Evolutionary conservation across 352 stramenopile genomes (phyloP).

Genomic region (Pythium plurisporium): DNA sequence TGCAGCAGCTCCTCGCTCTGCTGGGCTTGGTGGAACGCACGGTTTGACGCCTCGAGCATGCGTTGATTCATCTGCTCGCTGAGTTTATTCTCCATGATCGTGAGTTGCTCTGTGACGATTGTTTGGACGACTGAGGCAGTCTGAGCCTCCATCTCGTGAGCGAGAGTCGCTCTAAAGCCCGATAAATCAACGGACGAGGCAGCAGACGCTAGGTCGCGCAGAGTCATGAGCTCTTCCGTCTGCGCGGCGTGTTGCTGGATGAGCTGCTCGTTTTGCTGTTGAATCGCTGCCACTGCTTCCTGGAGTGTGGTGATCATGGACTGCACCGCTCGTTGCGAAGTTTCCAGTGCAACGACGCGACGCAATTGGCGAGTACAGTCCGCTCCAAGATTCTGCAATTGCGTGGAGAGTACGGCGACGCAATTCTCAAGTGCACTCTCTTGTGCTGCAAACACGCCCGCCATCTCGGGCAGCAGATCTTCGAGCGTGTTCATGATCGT

Average conservation of each 20-base stretch:
- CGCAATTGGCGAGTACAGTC: constrained; percentile 31
- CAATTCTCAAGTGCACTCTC: constrained; percentile 53
- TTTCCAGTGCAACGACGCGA: constrained; percentile 35
- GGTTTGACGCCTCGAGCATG: constrained; percentile 29
- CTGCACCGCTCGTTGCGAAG: constrained; percentile 25
- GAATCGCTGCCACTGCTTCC: constrained; percentile 9
- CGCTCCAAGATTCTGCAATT: constrained; percentile 44
- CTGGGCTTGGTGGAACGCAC: constrained; percentile 23
- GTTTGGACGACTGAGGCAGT: constrained; percentile 8
- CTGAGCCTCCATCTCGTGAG: constrained; percentile 22
- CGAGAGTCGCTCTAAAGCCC: constrained; percentile 10
- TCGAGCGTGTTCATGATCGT: constrained; percentile 52
- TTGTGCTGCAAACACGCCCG: constrained; percentile 52
- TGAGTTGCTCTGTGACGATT: constrained; percentile 15
- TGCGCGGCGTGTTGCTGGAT: constrained; percentile 21
- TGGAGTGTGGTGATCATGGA: constrained; percentile 9
- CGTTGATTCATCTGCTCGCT: constrained; percentile 23
- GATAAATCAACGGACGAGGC: constrained; percentile 5
- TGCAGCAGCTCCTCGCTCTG: constrained; percentile 45
- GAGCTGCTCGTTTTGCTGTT: constrained; percentile 22
- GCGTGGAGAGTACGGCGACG: constrained; percentile 42
- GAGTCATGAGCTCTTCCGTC: background rate
- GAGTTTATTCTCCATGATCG: constrained; percentile 8
- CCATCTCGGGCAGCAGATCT: constrained; percentile 62
- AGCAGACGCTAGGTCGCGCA: background rate